Conservation (phyloP, 2,329 filamentous ascomycete species). For the Ceratocystis diversiconidia region DNA sequence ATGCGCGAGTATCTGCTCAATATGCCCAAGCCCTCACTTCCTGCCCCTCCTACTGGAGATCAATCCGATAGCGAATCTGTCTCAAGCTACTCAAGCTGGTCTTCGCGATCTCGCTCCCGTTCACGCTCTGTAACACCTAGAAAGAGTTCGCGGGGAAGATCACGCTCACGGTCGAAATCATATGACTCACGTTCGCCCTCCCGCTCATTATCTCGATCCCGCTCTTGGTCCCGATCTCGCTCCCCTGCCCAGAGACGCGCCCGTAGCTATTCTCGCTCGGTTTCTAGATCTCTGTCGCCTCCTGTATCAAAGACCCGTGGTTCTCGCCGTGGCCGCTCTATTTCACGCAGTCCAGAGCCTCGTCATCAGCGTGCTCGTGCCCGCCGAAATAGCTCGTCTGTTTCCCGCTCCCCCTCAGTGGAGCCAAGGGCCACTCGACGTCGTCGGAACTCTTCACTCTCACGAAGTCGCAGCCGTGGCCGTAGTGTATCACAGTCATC, state of each 20-base stretch:
- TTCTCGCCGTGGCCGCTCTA: conserved; percentile 25
- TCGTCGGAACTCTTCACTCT: conserved; percentile 10
- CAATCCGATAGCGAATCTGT: conserved; percentile 57
- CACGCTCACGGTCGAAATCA: conserved; percentile 20
- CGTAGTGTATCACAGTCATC: conserved; percentile 18
- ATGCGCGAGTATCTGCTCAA: conserved; percentile 87
- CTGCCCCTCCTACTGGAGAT: conserved; percentile 45
- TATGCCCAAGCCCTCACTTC: conserved; percentile 69
- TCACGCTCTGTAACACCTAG: conserved; percentile 29
- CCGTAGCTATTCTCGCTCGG: conserved; percentile 10
- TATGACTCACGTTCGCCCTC: conserved; percentile 14
- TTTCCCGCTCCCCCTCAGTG: conserved; percentile 17
- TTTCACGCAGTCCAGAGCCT: conserved; percentile 23
- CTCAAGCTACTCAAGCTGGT: conserved; percentile 59
- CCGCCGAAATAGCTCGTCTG: conserved; percentile 12
- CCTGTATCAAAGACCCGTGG: conserved; percentile 19
- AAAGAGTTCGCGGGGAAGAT: conserved; percentile 20
- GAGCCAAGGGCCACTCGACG: background rate
- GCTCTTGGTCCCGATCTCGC: conserved; percentile 20
- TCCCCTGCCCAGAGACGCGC: conserved; percentile 17
- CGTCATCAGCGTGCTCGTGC: conserved; percentile 4
- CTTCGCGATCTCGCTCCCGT: conserved; percentile 35
- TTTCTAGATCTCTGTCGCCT: conserved; percentile 19
- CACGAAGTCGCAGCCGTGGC: conserved; percentile 17
- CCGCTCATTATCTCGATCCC: conserved; percentile 23